Evolutionary conservation across 2,329 filamentous ascomycete species (phyloP), one percentile per base, ranked within the genome.

Genomic region (Claviceps sp.): DNA sequence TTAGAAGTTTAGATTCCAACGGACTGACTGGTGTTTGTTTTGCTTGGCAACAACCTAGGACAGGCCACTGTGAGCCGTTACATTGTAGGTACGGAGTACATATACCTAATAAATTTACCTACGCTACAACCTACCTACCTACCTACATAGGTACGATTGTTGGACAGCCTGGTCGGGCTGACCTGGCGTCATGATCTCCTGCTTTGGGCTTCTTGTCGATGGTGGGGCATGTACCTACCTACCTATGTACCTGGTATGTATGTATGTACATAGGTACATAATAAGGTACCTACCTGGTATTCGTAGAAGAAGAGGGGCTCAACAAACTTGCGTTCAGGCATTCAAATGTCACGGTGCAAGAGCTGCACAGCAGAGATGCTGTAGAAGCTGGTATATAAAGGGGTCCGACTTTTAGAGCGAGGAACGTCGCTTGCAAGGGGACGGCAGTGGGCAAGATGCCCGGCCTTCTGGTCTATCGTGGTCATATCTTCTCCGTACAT

Each of bases 111-210:
- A n/a, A n/a, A n/a, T n/a, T n/a, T n/a, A n/a, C n/a, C n/a, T n/a
- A n/a, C n/a, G n/a, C n/a, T n/a, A n/a, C n/a, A n/a, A n/a, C n/a
- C n/a, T n/a, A 20, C 20, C 20, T 20, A 20, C 20, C 20, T 20
- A 20, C 20, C 20, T 54, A n/a, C n/a, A n/a, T n/a, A n/a, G n/a
- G n/a, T n/a, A n/a, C n/a, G n/a, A n/a, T 52, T 54, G 47, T 52
- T 54, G 47, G 47, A 51, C 52, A 50, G 50, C 46, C 44, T 50
- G 47, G 52, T 54, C 52, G 36, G 38, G 46, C 40, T 39, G 14
- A 11, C 26, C 37, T 45, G 45, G 20, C 29, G 7, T 36, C 29
- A 34, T 34, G 29, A 34, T 34, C 29, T 34, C 29, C 40, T 42
- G 34, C 42, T 8, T 34, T 37, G 4, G 44, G 16, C 43, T 43